Evolutionary conservation across 345 rosid genomes (phyloP).

Genomic region (Eucalyptus polyanthemos): DNA sequence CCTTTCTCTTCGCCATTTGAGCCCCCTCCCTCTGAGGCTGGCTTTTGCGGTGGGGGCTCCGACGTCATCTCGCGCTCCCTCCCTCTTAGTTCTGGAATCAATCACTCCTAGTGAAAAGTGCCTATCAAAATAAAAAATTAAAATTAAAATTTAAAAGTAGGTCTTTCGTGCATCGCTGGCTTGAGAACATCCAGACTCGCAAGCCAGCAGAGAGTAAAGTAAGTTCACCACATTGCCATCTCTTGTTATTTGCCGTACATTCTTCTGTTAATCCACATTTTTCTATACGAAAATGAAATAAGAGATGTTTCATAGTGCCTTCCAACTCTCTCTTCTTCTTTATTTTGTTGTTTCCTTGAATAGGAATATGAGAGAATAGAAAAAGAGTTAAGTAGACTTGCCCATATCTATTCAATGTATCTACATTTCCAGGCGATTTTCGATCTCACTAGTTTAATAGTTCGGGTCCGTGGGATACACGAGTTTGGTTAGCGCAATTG

Average conservation of each 20-base stretch:
- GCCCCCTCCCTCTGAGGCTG: too few relatives aligned
- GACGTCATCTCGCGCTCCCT: too few relatives aligned
- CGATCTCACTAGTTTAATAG: not conserved
- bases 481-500: too few relatives aligned
- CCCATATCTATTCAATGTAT: not conserved
- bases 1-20: too few relatives aligned
- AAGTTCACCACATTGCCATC: not conserved
- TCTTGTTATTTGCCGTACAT: not conserved
- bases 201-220: not conserved
- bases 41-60: too few relatives aligned
- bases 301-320: not conserved
- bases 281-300: not conserved
- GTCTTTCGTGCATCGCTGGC: not conserved
- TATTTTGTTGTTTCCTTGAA: not conserved
- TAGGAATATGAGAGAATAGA: fast-evolving
- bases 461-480: too few relatives aligned
- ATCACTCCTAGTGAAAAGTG: not conserved
- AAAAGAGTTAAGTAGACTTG: not conserved
- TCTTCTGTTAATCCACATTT: not conserved
- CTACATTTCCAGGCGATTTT: fast-evolving
- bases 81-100: too few relatives aligned
- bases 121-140: not conserved
- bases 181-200: too few relatives aligned
- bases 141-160: not conserved
- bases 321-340: not conserved